These are phyloP conservation scores for Candida bentonensis DNA, from an alignment of 805 yeast genomes.

Conservation along the genomic window DNA sequence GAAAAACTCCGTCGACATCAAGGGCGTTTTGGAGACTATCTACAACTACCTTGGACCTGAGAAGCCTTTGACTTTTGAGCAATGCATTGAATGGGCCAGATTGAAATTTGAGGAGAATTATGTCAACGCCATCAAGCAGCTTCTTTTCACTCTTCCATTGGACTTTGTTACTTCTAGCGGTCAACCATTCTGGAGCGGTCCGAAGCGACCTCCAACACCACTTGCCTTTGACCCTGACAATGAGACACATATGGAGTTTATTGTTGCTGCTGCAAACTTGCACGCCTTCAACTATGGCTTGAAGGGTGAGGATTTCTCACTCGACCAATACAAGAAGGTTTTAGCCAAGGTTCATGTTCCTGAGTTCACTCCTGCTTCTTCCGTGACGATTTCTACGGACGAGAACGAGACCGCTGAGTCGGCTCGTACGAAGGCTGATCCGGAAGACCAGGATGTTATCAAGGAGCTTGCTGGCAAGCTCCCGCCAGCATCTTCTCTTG, in stretches of 20 bases:
- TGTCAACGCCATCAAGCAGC: constrained; percentile 75
- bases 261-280: constrained; percentile 81
- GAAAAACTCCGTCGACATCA: constrained; percentile 86
- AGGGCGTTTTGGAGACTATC: constrained; percentile 73
- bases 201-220: constrained; percentile 92
- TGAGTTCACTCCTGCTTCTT: constrained; percentile 63
- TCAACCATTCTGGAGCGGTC: constrained; percentile 94
- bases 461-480: constrained; percentile 57
- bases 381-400: constrained; percentile 68
- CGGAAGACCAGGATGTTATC: constrained; percentile 48
- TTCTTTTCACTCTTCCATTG: constrained; percentile 85
- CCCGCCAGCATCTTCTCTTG: constrained; percentile 80
- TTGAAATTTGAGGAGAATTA: constrained; percentile 73
- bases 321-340: constrained; percentile 36
- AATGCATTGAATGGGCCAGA: constrained; percentile 93
- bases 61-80: constrained; percentile 83
- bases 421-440: constrained; percentile 14
- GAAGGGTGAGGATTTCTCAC: constrained; percentile 45
- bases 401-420: constrained; percentile 78
- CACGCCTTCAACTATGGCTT: constrained; percentile 86
- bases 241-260: constrained; percentile 65
- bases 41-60: constrained; percentile 50
- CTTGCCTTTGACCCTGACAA: constrained; percentile 61
- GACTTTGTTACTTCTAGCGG: constrained; percentile 87
- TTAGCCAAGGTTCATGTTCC: constrained; percentile 36